Conservation (phyloP, 2,329 filamentous ascomycete genomes). For the Colletotrichum magnum region DNA sequence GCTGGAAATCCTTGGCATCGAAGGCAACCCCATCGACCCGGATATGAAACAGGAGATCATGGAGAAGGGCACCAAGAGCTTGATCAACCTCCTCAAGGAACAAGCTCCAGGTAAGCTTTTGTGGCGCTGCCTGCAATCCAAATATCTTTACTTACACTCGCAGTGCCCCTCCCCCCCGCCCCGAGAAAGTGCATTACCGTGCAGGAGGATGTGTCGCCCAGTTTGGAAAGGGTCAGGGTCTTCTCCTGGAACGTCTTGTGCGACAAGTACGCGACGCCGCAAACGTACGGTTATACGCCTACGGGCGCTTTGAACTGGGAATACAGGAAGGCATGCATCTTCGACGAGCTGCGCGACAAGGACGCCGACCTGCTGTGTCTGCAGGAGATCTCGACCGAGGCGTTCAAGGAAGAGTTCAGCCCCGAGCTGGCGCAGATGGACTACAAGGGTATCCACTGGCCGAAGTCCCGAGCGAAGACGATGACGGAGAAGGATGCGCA, state of each 20-base stretch:
- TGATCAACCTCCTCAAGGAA: constrained; percentile 88
- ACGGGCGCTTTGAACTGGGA: constrained; percentile 88
- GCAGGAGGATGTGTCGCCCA: constrained; percentile 72
- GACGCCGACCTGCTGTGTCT: constrained; percentile 92
- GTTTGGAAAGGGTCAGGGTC: constrained; percentile 81
- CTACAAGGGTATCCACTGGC: constrained; percentile 95
- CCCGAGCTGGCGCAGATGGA: constrained; percentile 88
- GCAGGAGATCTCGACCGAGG: constrained; percentile 93
- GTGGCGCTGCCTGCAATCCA: neutral
- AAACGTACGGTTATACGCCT: constrained; percentile 92
- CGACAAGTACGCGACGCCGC: constrained; percentile 89
- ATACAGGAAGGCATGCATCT: constrained; percentile 84
- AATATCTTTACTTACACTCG: constrained; percentile 43
- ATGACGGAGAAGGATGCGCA: constrained; percentile 92
- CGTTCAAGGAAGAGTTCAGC: constrained; percentile 91
- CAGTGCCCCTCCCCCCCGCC: constrained; percentile 83
- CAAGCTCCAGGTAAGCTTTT: constrained; percentile 81
- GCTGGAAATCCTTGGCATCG: constrained; percentile 89
- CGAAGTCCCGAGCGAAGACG: constrained; percentile 89
- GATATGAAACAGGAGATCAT: constrained; percentile 85
- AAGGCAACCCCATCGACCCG: constrained; percentile 88
- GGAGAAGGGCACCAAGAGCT: constrained; percentile 87
- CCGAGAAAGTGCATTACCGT: constrained; percentile 86
- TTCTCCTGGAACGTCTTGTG: constrained; percentile 97
- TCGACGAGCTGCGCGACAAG: constrained; percentile 83